Evolutionary conservation across 1,139 yeast species (phyloP).

Genomic region (Taphrina betulina): DNA sequence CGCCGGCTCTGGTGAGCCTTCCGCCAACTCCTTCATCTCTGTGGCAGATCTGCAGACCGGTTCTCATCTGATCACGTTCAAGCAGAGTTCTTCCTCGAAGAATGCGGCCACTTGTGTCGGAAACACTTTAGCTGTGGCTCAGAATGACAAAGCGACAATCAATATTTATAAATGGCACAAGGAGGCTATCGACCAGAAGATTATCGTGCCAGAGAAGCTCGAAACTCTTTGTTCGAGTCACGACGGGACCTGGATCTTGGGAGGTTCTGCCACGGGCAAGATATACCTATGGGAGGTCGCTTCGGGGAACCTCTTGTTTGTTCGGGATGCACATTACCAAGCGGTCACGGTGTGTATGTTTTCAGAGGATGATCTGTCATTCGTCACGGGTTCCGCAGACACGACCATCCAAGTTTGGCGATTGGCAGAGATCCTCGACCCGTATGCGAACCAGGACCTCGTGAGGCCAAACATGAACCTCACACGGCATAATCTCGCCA

Average conservation of each 20-base stretch:
- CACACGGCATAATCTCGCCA: constrained; percentile 73
- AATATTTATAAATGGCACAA: constrained; percentile 73
- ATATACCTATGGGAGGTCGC: constrained; percentile 75
- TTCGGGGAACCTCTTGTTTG: constrained; percentile 73
- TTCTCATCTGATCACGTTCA: constrained; percentile 36
- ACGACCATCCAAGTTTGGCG: constrained; percentile 78
- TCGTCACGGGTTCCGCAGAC: constrained; percentile 78
- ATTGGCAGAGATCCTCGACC: constrained; percentile 57
- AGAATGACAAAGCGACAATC: constrained; percentile 66
- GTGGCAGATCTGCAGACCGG: constrained; percentile 26
- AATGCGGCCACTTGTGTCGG: neutral
- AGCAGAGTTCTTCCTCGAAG: constrained; percentile 24
- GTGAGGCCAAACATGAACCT: constrained; percentile 53
- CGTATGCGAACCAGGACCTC: constrained; percentile 42
- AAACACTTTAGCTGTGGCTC: constrained; percentile 40
- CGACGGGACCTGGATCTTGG: constrained; percentile 58
- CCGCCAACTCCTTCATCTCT: constrained; percentile 10
- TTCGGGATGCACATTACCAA: constrained; percentile 84
- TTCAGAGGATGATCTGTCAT: constrained; percentile 62
- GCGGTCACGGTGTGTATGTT: constrained; percentile 60
- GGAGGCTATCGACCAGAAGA: constrained; percentile 77
- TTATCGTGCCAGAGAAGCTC: constrained; percentile 81
- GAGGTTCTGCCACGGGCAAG: constrained; percentile 69
- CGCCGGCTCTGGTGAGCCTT: neutral
- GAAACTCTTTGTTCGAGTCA: constrained; percentile 56